Evolutionary conservation across 2,329 filamentous ascomycete species (phyloP), one percentile per base, ranked within the genome.

Genomic region (Allantophomopsis lycopodina): DNA sequence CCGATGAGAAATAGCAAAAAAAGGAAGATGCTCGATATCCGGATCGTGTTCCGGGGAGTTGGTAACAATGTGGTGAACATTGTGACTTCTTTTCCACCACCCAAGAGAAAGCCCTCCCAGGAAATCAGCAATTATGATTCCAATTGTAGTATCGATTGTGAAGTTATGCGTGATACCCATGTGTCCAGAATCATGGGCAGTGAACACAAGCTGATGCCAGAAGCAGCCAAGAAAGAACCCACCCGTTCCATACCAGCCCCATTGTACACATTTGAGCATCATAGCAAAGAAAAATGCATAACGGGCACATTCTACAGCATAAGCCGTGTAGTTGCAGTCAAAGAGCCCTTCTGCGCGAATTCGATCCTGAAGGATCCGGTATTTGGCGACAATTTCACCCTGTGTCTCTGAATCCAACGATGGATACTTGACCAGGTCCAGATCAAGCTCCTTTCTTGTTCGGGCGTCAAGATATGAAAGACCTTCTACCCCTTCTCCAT

Each of bases 71-170:
- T 96, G 89, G 56, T 96, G 89, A 7, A 95, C 87, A 54, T 96
- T 96, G 60, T 96, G 89, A 56, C 79, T 95, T 45, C 77, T 73
- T 62, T 96, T 96, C 89, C 91, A 98, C 91, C 91, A 98, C 35
- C 89, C 85, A 40, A 94, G 63, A 18, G 86, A 94, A 28, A 98
- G 62, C 0, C 91, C 91, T 31, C 91, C 91, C 15, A 91, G 64
- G 51, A 82, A 96, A 57, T 94, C 83, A 39, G 88, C 87, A 52
- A 95, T 82, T 47, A 94, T 63, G 54, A 96, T 94, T 37, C 86
- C 89, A 45, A 98, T 85, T 37, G 82, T 68, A 2, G 81, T 82
- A 58, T 98, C 91, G 31, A 76, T 61, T 37, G 83, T 78, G 57
- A 89, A 96, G 55, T 80, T 70, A 60, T 96, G 89, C 2, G 91